phyloP scores from a whole-genome alignment of 805 yeast genomes.

The Wickerhamomyces silvicola region DNA sequence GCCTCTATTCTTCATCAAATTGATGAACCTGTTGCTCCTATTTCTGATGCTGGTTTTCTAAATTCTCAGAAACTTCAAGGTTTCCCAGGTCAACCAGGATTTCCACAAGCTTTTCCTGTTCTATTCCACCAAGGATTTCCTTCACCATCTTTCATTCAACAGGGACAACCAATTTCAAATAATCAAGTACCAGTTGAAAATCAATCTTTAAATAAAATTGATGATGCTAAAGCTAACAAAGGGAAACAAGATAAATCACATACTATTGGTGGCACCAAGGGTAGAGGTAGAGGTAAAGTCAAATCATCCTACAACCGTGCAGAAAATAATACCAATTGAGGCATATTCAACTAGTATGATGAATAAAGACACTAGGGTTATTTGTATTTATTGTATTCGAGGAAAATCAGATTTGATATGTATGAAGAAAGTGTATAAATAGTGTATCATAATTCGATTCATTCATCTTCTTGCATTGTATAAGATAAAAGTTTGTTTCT shows the following conservation, averaged over 20 bases:
- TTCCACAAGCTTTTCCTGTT: conserved; percentile 20
- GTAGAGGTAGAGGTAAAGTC: conserved; percentile 20
- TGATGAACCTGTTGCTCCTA: too few species aligned
- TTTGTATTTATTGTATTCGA: too few species aligned
- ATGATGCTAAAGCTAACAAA: too few species aligned
- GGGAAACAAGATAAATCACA: conserved; percentile 1
- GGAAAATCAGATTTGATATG: too few species aligned
- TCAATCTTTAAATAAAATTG: too few species aligned
- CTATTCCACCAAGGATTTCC: conserved; percentile 17
- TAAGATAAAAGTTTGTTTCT: conserved; percentile 26
- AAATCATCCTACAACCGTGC: too few species aligned
- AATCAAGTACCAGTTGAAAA: conserved; percentile 7
- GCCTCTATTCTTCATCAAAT: conserved; percentile 26
- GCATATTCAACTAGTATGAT: neutral
- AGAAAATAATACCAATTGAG: too few species aligned
- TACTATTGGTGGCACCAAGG: conserved; percentile 8
- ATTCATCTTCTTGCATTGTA: conserved; percentile 35
- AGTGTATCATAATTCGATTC: neutral
- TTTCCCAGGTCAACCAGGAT: conserved; percentile 16
- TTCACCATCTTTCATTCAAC: too few species aligned
- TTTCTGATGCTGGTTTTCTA: too few species aligned
- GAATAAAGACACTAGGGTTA: conserved; percentile 1
- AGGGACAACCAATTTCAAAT: too few species aligned
- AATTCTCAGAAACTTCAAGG: conserved; percentile 13
- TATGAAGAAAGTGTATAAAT: too few species aligned